Base-by-base conservation (phyloP, 192 early-diverging fungal species). In the Bifiguratus adelaidae region DNA sequence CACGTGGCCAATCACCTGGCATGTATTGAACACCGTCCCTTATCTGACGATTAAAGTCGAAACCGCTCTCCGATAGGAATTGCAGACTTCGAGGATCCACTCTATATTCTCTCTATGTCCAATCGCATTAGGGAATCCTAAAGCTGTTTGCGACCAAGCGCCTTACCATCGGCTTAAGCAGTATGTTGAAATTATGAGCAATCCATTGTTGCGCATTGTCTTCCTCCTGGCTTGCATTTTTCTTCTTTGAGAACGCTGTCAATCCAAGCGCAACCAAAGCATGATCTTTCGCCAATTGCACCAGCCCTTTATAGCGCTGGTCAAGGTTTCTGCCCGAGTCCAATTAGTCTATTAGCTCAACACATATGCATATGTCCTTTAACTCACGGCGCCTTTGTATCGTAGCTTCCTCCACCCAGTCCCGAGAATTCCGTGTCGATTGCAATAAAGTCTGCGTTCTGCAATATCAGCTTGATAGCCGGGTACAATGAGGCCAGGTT, bases 341-440 rank as follows among this genome's bases (percentile, higher is more conserved):
- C 23, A 15, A 25, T 28, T n/a, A 47, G 28, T 48, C 9, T n/a
- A 12, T 19, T 48, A 15, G n/a, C 16, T 1, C 0, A 26, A 35
- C 23, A 30, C 16, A 25, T n/a, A 36, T 30, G 16, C 21, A 16
- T 23, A 41, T 16, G 25, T 15, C 1, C 25, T 16, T 25, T 4
- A 21, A 56, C 53, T 45, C 30, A 67, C 64, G 50, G n/a, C 20
- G 64, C 59, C 0, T 52, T 44, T 7, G 66, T 62, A 26, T 64
- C 54, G 18, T 50, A 37, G 26, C 55, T 18, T 47, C 53, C 52
- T 2, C 54, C 47, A 7, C 81, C 80, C 1, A 92, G 74, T 7
- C 93, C 93, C 7, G 88, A 88, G 55, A 97, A 94, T 54, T 97
- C 93, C 3, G 85, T 84, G 58, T 97, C 94, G 26, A 97, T 60